Conservation (phyloP, 2,329 filamentous ascomycete genomes). For the Coniochaeta sp. region DNA sequence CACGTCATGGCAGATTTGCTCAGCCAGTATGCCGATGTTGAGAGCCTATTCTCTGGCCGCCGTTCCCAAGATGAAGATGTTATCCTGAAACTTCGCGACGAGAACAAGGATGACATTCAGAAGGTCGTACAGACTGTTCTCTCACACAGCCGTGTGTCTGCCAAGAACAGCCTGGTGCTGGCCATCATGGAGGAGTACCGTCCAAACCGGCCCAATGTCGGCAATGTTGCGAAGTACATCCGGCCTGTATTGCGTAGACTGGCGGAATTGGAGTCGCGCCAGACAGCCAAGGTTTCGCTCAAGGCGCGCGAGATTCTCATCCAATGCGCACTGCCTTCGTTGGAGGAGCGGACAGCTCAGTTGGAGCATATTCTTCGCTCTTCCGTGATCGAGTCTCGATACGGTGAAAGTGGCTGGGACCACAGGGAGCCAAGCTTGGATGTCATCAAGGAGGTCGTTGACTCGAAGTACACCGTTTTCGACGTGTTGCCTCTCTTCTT, state of each 20-base stretch:
- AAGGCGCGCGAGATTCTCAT: conserved; percentile 98
- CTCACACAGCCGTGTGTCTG: conserved; percentile 83
- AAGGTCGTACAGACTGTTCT: conserved; percentile 84
- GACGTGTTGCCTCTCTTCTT: conserved; percentile 96
- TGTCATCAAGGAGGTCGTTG: conserved; percentile 93
- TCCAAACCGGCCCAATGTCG: conserved; percentile 85
- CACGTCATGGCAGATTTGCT: conserved; percentile 73
- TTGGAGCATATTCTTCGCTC: conserved; percentile 99
- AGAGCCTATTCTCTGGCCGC: conserved; percentile 80
- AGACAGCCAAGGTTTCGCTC: conserved; percentile 88
- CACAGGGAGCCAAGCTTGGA: conserved; percentile 88
- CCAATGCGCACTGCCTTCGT: conserved; percentile 88
- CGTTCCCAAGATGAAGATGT: conserved; percentile 88
- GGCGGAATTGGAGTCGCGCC: conserved; percentile 79
- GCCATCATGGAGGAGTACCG: conserved; percentile 91
- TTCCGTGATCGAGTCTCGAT: conserved; percentile 91
- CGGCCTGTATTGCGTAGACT: conserved; percentile 75
- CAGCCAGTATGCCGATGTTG: conserved; percentile 72
- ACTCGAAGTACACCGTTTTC: conserved; percentile 97
- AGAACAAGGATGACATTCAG: conserved; percentile 86
- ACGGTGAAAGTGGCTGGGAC: conserved; percentile 94
- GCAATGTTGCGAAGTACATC: conserved; percentile 83
- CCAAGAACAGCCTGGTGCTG: conserved; percentile 90
- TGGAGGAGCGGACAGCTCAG: conserved; percentile 89
- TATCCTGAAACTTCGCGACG: conserved; percentile 85